Base-by-base conservation (phyloP, 2,329 filamentous ascomycete species). In the Colletotrichum coccodes region DNA sequence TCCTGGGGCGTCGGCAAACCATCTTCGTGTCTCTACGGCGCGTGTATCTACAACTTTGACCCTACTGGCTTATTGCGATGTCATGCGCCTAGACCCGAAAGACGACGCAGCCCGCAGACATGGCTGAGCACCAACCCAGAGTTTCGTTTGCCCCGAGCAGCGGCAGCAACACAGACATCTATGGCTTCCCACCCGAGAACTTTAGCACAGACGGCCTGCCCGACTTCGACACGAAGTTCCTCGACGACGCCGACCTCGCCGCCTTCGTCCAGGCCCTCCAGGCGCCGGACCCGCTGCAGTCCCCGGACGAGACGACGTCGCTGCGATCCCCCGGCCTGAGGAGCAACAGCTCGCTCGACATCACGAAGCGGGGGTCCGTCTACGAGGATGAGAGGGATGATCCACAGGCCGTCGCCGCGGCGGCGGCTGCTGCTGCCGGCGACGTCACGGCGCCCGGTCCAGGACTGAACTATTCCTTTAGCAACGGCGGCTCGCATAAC, bases 181-280 rank as follows among this genome's bases (percentile, higher is more conserved):
- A 90, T 72, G 91, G 90, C 72, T 91, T 90, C 75, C 84, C 86
- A 6, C 77, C 83, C 46, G 85, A 91, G 72, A 88, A 87, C 52
- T 94, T 92, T 81, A 92, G 96, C 79, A 84, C 87, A 70, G 85
- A 86, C 18, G 83, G 82, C 42, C 86, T 98, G 23, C 95, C 94
- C n/a, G 94, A 97, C 79, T 89, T 86, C 79, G 88, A 95, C 78
- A 86, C 87, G 75, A 90, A 96, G 64, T 98, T 98, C 77, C 85
- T 97, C 73, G 81, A 87, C 50, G 84, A 90, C 46, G 89, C 89
- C 68, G 92, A 97, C 76, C 84, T 97, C 36, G 85, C 88, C 42
- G 91, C 92, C 62, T 98, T 98, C 79, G 91, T 92, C 70, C 89
- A 88, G 68, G 95, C 95, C 8, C 87, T 98, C 9, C 88, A 90